A percentile compares a stretch with the other conserved stretches of the same genome.
Conservation (phyloP, 1,284 basidiomycete species). For the Baeospora myosura region DNA sequence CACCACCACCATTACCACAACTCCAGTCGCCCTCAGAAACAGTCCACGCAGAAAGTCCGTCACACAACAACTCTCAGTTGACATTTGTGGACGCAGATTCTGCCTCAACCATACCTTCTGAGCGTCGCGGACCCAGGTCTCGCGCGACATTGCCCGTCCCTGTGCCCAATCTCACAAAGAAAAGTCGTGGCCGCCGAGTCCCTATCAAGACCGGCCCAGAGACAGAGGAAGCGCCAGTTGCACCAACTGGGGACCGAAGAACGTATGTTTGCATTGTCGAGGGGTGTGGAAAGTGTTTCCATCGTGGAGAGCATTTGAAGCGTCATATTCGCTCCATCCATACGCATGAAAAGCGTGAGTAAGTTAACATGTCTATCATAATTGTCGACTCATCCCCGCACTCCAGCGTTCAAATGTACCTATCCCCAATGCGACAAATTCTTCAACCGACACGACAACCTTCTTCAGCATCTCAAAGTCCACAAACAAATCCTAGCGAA, state of each 20-base stretch:
- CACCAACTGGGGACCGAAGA: conserved; percentile 24
- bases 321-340: conserved; percentile 72
- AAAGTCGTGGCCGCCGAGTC: conserved; percentile 61
- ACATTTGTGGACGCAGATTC: not conserved
- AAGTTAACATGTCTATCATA: conserved; percentile 8
- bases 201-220: conserved; percentile 30
- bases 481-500: too few species aligned
- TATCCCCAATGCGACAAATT: conserved; percentile 73
- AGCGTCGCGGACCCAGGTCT: conserved; percentile 1
- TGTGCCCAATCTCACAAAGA: conserved; percentile 66
- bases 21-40: too few species aligned
- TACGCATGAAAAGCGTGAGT: conserved; percentile 71
- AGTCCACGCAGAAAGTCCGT: not conserved
- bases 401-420: conserved; percentile 66
- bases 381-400: conserved; percentile 1
- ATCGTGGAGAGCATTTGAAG: conserved; percentile 71
- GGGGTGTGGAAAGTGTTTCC: conserved; percentile 67
- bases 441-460: conserved; percentile 82
- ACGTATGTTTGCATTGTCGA: conserved; percentile 59
- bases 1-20: too few species aligned
- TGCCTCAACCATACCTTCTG: not conserved
- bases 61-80: not conserved
- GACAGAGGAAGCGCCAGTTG: too few species aligned
- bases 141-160: conserved; percentile 40
- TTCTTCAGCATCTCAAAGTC: conserved; percentile 71